These are phyloP conservation scores for Trichosporon inkin DNA, from an alignment of 1,284 basidiomycete genomes.

Conservation along the genomic window DNA sequence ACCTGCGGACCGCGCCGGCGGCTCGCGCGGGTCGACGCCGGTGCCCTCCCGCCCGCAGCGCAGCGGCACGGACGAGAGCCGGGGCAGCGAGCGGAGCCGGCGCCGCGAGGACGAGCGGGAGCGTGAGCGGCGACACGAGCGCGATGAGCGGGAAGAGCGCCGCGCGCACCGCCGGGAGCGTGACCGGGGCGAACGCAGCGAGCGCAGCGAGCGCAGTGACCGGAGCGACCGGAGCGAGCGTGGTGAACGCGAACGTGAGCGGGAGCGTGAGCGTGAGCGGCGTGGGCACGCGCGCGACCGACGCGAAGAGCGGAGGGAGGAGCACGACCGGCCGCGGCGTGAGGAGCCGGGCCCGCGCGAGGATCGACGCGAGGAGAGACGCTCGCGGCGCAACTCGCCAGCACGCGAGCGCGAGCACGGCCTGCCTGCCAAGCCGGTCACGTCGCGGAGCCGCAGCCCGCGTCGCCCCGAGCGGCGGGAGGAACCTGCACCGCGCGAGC, in stretches of 20 bases:
- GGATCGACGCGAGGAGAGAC: background rate
- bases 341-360: slow-evolving; percentile 7
- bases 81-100: slow-evolving; percentile 32
- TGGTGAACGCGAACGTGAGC: slow-evolving; percentile 3
- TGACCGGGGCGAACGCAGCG: slow-evolving; percentile 7
- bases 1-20: background rate
- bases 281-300: background rate
- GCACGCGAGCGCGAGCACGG: background rate
- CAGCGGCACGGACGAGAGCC: slow-evolving; percentile 40
- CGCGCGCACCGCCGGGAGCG: background rate
- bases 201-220: slow-evolving; percentile 10
- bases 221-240: slow-evolving; percentile 6
- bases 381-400: slow-evolving; percentile 5
- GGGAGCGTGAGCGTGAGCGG: background rate
- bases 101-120: slow-evolving; percentile 22
- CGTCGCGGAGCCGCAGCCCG: background rate
- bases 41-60: slow-evolving; percentile 19
- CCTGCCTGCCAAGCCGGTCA: background rate
- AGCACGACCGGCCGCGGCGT: slow-evolving; percentile 4
- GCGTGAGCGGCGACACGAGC: slow-evolving; percentile 7
- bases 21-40: slow-evolving; percentile 9
- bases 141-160: background rate
- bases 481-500: background rate
- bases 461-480: slow-evolving; percentile 10
- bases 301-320: slow-evolving; percentile 7